phyloP scores from a whole-genome alignment of 495 filamentous ascomycete genomes.

The Aspergillus leporis region DNA sequence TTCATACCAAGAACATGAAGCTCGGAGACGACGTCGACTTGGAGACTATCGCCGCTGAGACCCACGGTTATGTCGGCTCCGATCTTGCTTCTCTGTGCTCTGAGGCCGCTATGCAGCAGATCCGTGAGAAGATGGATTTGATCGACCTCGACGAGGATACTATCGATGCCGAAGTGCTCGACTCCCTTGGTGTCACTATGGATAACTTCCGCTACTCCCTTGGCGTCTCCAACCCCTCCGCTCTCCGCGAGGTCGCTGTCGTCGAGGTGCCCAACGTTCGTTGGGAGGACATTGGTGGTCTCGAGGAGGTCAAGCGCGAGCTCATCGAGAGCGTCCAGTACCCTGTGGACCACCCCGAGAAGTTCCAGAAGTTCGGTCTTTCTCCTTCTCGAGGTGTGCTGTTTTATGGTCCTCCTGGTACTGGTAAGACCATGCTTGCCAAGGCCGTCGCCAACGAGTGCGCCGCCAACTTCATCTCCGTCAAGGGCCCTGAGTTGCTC shows the following conservation, averaged over 20 bases:
- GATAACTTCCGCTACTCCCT: constrained; percentile 99
- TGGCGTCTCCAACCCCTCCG: constrained; percentile 96
- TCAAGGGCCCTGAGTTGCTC: constrained; percentile 96
- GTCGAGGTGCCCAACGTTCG: constrained; percentile 99
- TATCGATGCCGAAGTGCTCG: constrained; percentile 96
- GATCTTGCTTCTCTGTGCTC: constrained; percentile 99
- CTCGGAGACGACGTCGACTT: constrained; percentile 95
- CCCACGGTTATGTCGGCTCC: constrained; percentile 98
- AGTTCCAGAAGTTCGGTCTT: constrained; percentile 99
- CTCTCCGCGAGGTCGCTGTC: constrained; percentile 96
- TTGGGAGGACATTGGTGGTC: constrained; percentile 99
- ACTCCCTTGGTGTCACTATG: constrained; percentile 98
- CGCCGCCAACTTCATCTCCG: constrained; percentile 97
- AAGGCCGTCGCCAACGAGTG: constrained; percentile 99
- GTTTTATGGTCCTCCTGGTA: constrained; percentile 98
- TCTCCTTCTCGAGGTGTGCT: constrained; percentile 97
- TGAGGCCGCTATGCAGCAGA: constrained; percentile 99
- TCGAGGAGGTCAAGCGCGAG: constrained; percentile 98
- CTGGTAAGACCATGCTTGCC: constrained; percentile 98
- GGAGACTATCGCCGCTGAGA: constrained; percentile 94
- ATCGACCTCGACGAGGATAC: constrained; percentile 99
- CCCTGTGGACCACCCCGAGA: constrained; percentile 98
- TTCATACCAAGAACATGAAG: constrained; percentile 99
- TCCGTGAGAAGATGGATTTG: constrained; percentile 99
- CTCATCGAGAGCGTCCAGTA: constrained; percentile 99